Conservation (phyloP, 768 basidiomycete genomes). For the Russula brevipes region DNA sequence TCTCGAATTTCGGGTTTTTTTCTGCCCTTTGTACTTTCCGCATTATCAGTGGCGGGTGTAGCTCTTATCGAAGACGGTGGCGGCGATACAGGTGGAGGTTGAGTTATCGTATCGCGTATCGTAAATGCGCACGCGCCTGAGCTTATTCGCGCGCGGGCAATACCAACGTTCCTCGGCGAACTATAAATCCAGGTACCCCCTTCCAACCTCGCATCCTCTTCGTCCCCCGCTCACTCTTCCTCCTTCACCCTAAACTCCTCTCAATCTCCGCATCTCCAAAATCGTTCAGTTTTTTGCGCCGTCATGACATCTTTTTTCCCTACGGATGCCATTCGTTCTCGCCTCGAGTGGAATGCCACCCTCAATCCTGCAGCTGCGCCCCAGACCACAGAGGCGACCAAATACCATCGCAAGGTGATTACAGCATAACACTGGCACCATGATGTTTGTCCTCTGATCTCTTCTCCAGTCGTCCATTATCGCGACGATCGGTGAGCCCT, state of each 20-base stretch:
- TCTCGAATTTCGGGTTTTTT: not conserved
- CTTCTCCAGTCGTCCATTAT: slow-evolving; percentile 86
- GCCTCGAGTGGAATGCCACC: slow-evolving; percentile 89
- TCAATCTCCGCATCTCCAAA: not conserved
- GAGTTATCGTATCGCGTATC: too few species aligned
- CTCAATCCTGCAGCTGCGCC: slow-evolving; percentile 70
- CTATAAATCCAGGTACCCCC: not conserved
- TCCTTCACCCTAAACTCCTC: not conserved
- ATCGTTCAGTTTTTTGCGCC: not conserved
- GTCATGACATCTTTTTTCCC: slow-evolving; percentile 25
- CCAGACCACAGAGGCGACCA: slow-evolving; percentile 70
- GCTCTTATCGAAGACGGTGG: slow-evolving; percentile 6
- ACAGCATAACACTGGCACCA: not conserved
- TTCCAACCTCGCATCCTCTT: not conserved
- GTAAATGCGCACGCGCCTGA: not conserved
- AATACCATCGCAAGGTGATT: slow-evolving; percentile 84
- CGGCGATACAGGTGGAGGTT: too few species aligned
- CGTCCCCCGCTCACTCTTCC: not conserved
- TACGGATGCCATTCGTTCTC: slow-evolving; percentile 48
- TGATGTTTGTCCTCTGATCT: slow-evolving; percentile 6
- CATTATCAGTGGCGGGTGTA: slow-evolving; percentile 15
- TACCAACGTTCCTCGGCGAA: slow-evolving; percentile 17
- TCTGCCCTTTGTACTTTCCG: slow-evolving; percentile 11
- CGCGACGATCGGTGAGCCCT: slow-evolving; percentile 83
- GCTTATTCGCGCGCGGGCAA: not conserved